Conservation (phyloP, 441 rosid species). For the Gossypium schwendimanii region DNA sequence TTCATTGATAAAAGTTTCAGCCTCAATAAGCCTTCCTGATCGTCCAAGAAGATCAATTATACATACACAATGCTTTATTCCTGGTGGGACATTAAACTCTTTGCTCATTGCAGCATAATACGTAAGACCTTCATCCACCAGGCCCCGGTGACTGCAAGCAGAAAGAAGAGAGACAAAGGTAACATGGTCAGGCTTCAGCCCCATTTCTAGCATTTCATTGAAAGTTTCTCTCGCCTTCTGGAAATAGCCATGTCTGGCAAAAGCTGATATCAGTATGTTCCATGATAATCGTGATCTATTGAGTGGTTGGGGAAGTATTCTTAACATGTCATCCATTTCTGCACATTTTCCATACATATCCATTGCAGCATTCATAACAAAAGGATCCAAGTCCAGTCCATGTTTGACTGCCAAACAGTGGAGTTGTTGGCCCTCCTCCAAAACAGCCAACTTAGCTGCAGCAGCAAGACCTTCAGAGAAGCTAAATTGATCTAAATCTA, state of each 20-base stretch:
- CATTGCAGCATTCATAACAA: conserved; percentile 56
- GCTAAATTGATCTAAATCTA: conserved; percentile 64
- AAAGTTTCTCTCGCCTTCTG: conserved; percentile 60
- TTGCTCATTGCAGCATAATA: conserved; percentile 53
- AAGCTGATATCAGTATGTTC: conserved; percentile 76
- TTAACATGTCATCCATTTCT: conserved; percentile 54
- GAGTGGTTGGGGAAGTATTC: conserved; percentile 40
- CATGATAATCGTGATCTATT: conserved; percentile 51
- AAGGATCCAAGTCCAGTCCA: conserved; percentile 51
- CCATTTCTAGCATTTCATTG: conserved; percentile 57
- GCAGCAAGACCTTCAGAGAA: conserved; percentile 72
- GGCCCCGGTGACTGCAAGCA: conserved; percentile 85
- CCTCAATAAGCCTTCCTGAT: conserved; percentile 69
- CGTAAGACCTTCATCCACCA: conserved; percentile 68
- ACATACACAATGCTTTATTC: conserved; percentile 77
- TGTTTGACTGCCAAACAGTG: conserved; percentile 58
- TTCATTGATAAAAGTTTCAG: conserved; percentile 53
- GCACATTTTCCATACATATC: conserved; percentile 94
- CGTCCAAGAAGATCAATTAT: conserved; percentile 86
- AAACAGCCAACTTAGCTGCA: conserved; percentile 58
- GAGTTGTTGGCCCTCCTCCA: conserved; percentile 86
- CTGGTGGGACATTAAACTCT: conserved; percentile 46
- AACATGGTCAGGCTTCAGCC: conserved; percentile 63
- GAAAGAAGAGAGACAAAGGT: conserved; percentile 85
- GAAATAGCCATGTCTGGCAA: conserved; percentile 67